Evolutionary conservation across 169 alveolate species (phyloP), one percentile per base, ranked within the genome.

Genomic region (Cardiosporidium cionae): DNA sequence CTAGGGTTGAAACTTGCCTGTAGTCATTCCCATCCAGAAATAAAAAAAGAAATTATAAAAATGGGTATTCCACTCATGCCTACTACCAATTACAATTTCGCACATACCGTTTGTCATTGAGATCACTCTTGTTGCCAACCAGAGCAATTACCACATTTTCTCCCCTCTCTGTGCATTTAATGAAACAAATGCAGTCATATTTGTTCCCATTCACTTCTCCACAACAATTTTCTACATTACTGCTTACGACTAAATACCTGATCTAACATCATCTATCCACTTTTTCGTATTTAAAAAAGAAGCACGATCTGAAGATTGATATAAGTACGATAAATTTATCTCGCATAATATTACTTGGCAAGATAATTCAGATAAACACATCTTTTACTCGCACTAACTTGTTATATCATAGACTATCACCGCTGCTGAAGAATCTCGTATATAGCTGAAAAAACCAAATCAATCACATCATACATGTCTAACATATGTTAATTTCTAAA

Each of bases 121-220:
- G 83, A 82, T 97, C 99, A 6, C 96, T 94, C 87, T 96, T 96
- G 88, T 96, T 97, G 7, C 99, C 99, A 34, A 96, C 97, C 22
- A 96, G 81, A 27, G 96, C 93, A 34, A 97, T 92, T 44, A 96
- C 89, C 63, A 94, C 98, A 75, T 96, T 96, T 31, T 89, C 91
- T 7, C 99, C 99, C 37, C 99, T 82, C 72, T 95, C 96, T 72
- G 89, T 81, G 78, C 2, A 2, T 32, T 4, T 63, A 78, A 27
- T 27, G 16, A 22, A 29, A 35, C 3, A 1, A 33, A 1, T 33
- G 28, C 52, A 5, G 9, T 25, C 23, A 58, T 6, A 5, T 6
- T 7, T 5, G 9, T 6, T 9, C 68, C 28, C 68, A 6, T 6
- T 5, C 68, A 33, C 25, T 5, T 16, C 68, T 33, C 9, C 5